Conservation (phyloP, 75 land plant species). For the Gnetum montanum region DNA sequence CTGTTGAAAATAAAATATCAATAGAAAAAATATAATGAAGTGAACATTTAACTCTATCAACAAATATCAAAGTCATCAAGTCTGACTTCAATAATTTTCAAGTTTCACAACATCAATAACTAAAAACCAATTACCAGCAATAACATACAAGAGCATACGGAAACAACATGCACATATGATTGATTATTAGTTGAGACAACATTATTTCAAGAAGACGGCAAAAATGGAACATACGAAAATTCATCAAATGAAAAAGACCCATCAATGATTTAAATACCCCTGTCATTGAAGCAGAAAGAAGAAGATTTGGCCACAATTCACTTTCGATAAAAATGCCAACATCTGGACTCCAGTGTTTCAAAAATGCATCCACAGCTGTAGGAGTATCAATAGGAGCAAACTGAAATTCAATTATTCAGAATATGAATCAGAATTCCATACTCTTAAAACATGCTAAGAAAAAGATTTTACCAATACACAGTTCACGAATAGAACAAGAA, state of each 20-base stretch:
- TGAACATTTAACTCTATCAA: no score
- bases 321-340: slow-evolving; percentile 82
- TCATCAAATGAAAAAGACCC: background rate
- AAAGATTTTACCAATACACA: background rate
- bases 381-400: slow-evolving; percentile 88
- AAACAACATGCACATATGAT: no score
- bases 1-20: slow-evolving; percentile 38
- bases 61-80: no score
- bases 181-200: no score
- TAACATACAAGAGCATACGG: no score
- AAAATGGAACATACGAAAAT: slow-evolving; percentile 1
- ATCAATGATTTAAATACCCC: slow-evolving; percentile 42
- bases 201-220: background rate
- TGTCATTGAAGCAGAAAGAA: slow-evolving; percentile 52
- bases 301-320: slow-evolving; percentile 97
- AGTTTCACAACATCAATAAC: no score
- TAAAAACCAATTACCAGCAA: no score
- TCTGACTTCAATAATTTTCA: no score
- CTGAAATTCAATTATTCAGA: slow-evolving; percentile 30
- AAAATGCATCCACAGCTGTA: slow-evolving; percentile 58
- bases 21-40: no score
- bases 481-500: background rate
- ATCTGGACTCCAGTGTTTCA: slow-evolving; percentile 75
- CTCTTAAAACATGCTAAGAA: background rate
- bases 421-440: background rate